Evolutionary conservation across 805 yeast species (phyloP).

Genomic region (Yarrowia deformans): DNA sequence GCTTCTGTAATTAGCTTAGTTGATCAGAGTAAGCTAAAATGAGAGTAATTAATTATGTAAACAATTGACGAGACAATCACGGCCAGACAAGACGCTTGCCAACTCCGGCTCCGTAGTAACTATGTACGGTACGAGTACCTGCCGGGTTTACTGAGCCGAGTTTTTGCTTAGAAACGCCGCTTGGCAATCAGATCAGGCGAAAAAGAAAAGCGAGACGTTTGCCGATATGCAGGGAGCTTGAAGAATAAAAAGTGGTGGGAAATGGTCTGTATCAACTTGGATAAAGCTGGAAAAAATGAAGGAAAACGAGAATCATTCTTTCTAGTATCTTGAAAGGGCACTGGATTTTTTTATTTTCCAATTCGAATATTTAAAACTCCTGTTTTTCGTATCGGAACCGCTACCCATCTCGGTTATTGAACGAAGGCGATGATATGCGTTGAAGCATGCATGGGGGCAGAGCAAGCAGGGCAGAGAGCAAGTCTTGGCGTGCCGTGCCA

Average conservation of each 20-base stretch:
- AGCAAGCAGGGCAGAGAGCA: slow-evolving; percentile 31
- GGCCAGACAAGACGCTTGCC: background rate
- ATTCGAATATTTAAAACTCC: background rate
- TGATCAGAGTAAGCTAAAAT: too few species aligned
- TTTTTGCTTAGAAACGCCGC: slow-evolving; percentile 6
- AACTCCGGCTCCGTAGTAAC: too few species aligned
- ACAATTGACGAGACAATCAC: background rate
- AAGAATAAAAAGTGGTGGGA: background rate
- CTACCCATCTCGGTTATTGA: slow-evolving; percentile 19
- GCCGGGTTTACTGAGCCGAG: background rate
- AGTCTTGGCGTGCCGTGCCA: slow-evolving; percentile 35
- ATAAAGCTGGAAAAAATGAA: background rate
- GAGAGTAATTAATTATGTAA: too few species aligned
- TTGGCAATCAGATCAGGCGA: background rate
- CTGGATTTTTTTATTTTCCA: background rate
- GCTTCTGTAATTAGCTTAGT: too few species aligned
- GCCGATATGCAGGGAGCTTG: slow-evolving; percentile 25
- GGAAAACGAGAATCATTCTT: background rate
- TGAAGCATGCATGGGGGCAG: slow-evolving; percentile 24
- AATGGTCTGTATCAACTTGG: background rate
- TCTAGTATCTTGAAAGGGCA: background rate
- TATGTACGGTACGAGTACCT: background rate
- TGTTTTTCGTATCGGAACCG: background rate
- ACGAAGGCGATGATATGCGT: slow-evolving; percentile 7
- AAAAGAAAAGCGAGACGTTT: background rate